Evolutionary conservation across 83 land plant genomes (phyloP), one percentile per base, ranked within the genome.

Genomic region (Picea engelmannii): DNA sequence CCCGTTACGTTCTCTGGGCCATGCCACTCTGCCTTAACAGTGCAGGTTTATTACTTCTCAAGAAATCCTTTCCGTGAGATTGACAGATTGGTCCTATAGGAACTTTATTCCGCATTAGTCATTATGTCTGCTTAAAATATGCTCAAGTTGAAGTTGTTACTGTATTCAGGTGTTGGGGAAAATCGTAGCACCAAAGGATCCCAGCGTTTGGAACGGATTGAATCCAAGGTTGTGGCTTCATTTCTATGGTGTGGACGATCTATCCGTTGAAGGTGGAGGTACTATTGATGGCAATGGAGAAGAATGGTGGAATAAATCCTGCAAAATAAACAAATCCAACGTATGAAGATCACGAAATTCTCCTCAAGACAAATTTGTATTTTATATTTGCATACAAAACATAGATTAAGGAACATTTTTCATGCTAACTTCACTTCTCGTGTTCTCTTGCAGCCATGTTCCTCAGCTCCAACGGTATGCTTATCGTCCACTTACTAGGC

Each of bases 251-350:
- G 78, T 93, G 58, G 83, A 88, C 25, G 65, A 88, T 24, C 87
- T 93, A 5, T 82, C 81, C 4, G 79, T 93, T 6, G 73, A 84
- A 52, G 95, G 95, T 13, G 90, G 89, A 73, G 95, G 95, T 1
- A 83, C 79, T 10, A 86, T 93, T 35, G 86, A 91, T 78, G 95
- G 95, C 67, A 89, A 79, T 86, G 95, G 95, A 44, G 65, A 83
- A 38, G 63, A 88, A 85, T 93, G 95, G 95, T 93, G 95, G 95
- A 78, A 82, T 11, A 80, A 81, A 31, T 93, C 95, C 20, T 93
- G 95, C 90, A 93, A 93, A 83, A 75, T 52, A 52, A 89, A 91
- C 74, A 38, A 24, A 67, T 78, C 88, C 25, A 90, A 89, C 82
- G 95, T 92, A 83, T 65, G 1, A 47, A 38, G 6, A 55, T 55